Conservation (phyloP, 106 monocot genomes). For the Cymbidium sinense region DNA sequence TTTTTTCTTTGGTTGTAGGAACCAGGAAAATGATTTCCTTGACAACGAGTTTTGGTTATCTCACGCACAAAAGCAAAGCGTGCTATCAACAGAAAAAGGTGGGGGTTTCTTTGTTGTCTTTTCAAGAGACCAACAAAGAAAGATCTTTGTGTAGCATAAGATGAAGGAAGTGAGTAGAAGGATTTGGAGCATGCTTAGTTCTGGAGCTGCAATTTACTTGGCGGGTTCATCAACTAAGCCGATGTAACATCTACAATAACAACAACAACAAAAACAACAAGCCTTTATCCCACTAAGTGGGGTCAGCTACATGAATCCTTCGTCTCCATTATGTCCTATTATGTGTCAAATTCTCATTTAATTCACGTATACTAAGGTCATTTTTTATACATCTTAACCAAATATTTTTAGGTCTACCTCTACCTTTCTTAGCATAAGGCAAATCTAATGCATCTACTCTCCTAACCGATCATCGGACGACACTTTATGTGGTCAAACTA, state of each 20-base stretch:
- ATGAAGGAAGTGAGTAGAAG: constrained; percentile 89
- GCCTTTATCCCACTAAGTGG: too few relatives aligned
- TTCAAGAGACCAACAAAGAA: constrained; percentile 76
- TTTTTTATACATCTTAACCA: too few relatives aligned
- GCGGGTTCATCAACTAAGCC: constrained; percentile 74
- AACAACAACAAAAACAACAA: too few relatives aligned
- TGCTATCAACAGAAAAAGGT: constrained; percentile 54
- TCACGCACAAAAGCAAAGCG: constrained; percentile 44
- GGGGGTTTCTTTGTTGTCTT: constrained; percentile 90
- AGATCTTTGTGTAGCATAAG: constrained; percentile 91
- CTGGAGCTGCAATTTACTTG: constrained; percentile 64
- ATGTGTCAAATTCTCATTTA: too few relatives aligned
- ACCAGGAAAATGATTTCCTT: constrained; percentile 62
- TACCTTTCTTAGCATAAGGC: too few relatives aligned
- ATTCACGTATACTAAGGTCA: too few relatives aligned
- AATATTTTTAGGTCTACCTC: too few relatives aligned
- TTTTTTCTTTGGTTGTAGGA: constrained; percentile 98
- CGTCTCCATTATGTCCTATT: too few relatives aligned
- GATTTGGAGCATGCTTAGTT: constrained; percentile 39
- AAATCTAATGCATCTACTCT: too few relatives aligned
- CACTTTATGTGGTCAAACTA: too few relatives aligned
- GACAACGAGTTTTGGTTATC: constrained; percentile 65
- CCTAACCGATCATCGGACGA: too few relatives aligned
- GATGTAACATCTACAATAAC: constrained; percentile 66
- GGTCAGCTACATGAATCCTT: too few relatives aligned